Base-by-base conservation (phyloP, 2,329 filamentous ascomycete genomes). In the Cercospora sojina region DNA sequence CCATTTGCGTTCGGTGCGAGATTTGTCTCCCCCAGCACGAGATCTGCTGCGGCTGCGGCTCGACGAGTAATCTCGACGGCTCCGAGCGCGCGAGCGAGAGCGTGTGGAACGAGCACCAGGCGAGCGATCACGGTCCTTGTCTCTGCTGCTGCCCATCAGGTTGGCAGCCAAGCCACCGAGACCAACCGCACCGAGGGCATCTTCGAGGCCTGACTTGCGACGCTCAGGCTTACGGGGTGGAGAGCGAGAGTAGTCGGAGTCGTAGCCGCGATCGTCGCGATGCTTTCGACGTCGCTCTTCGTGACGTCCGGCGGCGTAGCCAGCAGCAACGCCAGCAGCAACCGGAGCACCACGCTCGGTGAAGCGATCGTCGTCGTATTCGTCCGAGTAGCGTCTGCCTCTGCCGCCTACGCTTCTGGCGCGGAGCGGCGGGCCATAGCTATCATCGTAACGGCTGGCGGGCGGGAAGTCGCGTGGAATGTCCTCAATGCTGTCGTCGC, bases 401-500 rank as follows among this genome's bases (percentile, higher is more conserved):
- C 59, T 55, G 64, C 89, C 88, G 6, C 38, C 61, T 64, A 85
- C 85, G 6, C 90, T 91, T 73, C 88, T 85, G 72, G 89, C 83
- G 65, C 89, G 86, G 71, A 87, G 85, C 41, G 84, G 77, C 59
- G 80, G 72, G 70, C 84, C 79, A 71, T 83, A 82, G 27, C 69
- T 72, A 59, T 73, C 70, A 57, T 67, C 66, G 41, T 62, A 67
- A 56, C 73, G 73, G 49, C 73, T 70, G 31, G 71, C 70, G 5
- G 89, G 91, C 32, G 91, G 91, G 74, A 96, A 96, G 72, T 96
- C 91, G 71, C 92, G 88, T 70, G 88, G 87, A 67, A 96, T 88
- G 80, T 96, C 91, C 80, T 97, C 93, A 75, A 96, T 88, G 78
- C 90, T 93, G 74, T 92, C 90, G 76, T 93, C 89, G 70, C 90